Conservation (phyloP, 1,284 basidiomycete species). For the Neonothopanus nambi region DNA sequence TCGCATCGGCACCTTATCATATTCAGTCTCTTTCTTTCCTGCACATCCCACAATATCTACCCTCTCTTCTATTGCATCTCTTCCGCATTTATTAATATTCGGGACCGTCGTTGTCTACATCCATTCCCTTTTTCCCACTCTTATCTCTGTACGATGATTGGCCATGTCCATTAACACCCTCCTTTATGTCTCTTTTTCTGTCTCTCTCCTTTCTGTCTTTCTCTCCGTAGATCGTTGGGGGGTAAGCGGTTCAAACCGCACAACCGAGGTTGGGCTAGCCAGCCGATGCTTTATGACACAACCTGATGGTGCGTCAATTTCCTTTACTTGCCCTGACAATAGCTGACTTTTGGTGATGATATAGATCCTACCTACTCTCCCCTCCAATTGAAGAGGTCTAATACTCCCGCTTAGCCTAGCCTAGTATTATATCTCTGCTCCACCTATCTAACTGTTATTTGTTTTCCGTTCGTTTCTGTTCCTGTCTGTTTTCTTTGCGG, state of each 20-base stretch:
- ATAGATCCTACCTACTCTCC: background rate
- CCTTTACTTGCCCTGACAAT: background rate
- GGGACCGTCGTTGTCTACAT: slow-evolving; percentile 12
- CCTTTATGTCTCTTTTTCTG: slow-evolving; percentile 7
- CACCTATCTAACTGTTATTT: slow-evolving; percentile 37
- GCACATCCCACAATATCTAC: slow-evolving; percentile 13
- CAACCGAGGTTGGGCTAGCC: no score
- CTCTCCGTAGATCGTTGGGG: background rate
- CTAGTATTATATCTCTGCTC: slow-evolving; percentile 23
- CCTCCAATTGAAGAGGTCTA: slow-evolving; percentile 13
- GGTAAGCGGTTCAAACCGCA: no score
- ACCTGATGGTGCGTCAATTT: background rate
- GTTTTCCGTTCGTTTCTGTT: slow-evolving; percentile 20
- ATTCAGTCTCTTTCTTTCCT: slow-evolving; percentile 12
- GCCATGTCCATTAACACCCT: slow-evolving; percentile 6
- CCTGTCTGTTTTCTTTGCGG: slow-evolving; percentile 25
- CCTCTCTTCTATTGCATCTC: slow-evolving; percentile 3
- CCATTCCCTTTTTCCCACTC: slow-evolving; percentile 8
- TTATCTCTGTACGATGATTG: slow-evolving; percentile 15
- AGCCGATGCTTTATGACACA: background rate
- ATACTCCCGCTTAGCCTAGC: slow-evolving; percentile 22
- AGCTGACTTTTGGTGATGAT: no score
- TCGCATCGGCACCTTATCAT: slow-evolving; percentile 13
- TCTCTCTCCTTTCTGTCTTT: slow-evolving; percentile 6
- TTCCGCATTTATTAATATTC: slow-evolving; percentile 11